phyloP scores from a whole-genome alignment of 164 flowering plant genomes.

The Kingdonia uniflora region DNA sequence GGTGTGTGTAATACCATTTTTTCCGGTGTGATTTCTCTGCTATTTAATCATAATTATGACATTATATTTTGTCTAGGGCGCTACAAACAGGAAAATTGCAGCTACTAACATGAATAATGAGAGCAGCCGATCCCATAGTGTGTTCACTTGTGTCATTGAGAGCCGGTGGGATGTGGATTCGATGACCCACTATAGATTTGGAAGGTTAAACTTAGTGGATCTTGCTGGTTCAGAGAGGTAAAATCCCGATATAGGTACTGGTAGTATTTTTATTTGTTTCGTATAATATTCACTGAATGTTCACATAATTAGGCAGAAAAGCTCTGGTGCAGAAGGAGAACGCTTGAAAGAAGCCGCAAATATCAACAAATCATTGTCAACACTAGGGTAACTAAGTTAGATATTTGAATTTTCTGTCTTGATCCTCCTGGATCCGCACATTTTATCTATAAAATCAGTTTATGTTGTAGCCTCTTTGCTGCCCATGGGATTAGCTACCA shows the following conservation, averaged over 20 bases:
- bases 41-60: not conserved
- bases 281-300: conserved; percentile 1
- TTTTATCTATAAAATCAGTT: not conserved
- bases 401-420: conserved; percentile 1
- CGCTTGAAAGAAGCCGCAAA: conserved; percentile 93
- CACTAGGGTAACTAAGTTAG: conserved; percentile 55
- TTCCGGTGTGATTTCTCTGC: not conserved
- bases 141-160: conserved; percentile 82
- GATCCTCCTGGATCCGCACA: not conserved
- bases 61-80: conserved; percentile 38
- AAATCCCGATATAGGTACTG: conserved; percentile 2
- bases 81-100: conserved; percentile 82
- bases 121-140: conserved; percentile 96
- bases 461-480: no score
- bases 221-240: conserved; percentile 98
- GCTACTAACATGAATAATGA: conserved; percentile 84
- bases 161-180: conserved; percentile 84
- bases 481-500: no score
- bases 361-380: conserved; percentile 86
- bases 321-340: conserved; percentile 93
- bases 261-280: not conserved
- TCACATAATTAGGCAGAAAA: conserved; percentile 58
- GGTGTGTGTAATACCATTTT: conserved; percentile 23
- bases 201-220: conserved; percentile 82
- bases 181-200: conserved; percentile 63